phyloP scores from a whole-genome alignment of 371 early-diverging fungal genomes.

The Apophysomyces trapeziformis region DNA sequence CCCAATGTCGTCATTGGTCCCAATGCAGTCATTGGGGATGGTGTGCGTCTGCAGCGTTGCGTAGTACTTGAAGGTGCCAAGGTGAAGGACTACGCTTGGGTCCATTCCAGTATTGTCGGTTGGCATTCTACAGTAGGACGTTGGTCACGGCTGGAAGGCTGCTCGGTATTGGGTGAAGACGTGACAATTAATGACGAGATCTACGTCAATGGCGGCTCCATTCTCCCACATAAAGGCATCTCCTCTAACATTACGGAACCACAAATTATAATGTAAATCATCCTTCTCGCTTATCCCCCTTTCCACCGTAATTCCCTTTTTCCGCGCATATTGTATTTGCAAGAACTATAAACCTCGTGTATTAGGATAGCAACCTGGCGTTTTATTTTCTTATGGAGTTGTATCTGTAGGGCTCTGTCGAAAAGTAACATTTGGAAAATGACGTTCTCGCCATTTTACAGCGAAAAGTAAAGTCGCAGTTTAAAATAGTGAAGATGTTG shows the following conservation, averaged over 20 bases:
- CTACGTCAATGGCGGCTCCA: slow-evolving; percentile 93
- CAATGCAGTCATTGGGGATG: slow-evolving; percentile 93
- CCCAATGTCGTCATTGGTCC: slow-evolving; percentile 96
- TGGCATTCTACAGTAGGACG: slow-evolving; percentile 96
- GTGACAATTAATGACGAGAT: slow-evolving; percentile 92
- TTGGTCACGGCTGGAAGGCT: slow-evolving; percentile 95
- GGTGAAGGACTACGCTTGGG: slow-evolving; percentile 92
- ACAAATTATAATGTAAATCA: slow-evolving; percentile 92
- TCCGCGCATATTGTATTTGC: slow-evolving; percentile 8
- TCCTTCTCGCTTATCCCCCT: slow-evolving; percentile 7
- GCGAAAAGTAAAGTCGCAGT: too few species aligned
- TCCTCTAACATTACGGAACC: slow-evolving; percentile 90
- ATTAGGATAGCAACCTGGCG: slow-evolving; percentile 6
- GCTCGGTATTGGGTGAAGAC: slow-evolving; percentile 95
- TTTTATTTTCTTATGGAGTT: background rate
- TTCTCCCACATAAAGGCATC: slow-evolving; percentile 95
- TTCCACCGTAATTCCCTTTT: slow-evolving; percentile 14
- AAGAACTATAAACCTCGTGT: slow-evolving; percentile 9
- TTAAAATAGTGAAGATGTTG: too few species aligned
- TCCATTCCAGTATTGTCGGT: slow-evolving; percentile 94
- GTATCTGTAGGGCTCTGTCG: too few species aligned
- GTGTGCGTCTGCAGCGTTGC: slow-evolving; percentile 92
- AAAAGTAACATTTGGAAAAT: too few species aligned
- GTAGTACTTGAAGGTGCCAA: slow-evolving; percentile 90
- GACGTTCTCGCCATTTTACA: too few species aligned